Evolutionary conservation across 306 rosid genomes (phyloP).

Genomic region (Acacia acuminata): DNA sequence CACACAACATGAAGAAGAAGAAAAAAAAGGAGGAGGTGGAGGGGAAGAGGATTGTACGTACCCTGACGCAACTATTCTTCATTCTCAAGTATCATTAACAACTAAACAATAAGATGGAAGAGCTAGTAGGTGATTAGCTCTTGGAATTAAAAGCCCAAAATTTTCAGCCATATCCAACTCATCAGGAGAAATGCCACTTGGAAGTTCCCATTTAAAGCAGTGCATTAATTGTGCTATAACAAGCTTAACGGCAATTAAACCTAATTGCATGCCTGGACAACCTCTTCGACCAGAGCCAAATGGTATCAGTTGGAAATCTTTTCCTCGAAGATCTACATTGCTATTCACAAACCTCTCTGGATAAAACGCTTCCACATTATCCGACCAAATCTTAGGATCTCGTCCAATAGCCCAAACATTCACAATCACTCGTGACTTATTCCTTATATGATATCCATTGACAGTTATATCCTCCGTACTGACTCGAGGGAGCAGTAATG

Average conservation of each 20-base stretch:
- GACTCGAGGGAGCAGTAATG: background rate
- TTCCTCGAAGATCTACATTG: background rate
- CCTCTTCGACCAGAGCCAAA: conserved; percentile 2
- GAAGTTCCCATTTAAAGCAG: background rate
- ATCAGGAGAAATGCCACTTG: background rate
- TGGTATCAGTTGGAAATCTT: background rate
- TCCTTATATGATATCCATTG: background rate
- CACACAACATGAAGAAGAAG: no score
- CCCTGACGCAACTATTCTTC: background rate
- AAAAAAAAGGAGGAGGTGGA: no score
- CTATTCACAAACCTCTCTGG: background rate
- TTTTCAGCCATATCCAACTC: background rate
- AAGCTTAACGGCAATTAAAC: background rate
- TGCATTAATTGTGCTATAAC: background rate
- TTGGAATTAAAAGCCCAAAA: background rate
- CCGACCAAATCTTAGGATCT: background rate
- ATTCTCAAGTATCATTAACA: background rate
- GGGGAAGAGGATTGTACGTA: no score
- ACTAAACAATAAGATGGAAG: background rate
- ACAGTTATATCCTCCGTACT: background rate
- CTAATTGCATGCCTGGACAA: background rate
- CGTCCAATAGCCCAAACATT: background rate
- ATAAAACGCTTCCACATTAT: background rate
- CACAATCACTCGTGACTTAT: background rate
- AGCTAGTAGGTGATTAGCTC: background rate